phyloP scores from a whole-genome alignment of 208 protist genomes.

The Trypanosoma platydactyli region DNA sequence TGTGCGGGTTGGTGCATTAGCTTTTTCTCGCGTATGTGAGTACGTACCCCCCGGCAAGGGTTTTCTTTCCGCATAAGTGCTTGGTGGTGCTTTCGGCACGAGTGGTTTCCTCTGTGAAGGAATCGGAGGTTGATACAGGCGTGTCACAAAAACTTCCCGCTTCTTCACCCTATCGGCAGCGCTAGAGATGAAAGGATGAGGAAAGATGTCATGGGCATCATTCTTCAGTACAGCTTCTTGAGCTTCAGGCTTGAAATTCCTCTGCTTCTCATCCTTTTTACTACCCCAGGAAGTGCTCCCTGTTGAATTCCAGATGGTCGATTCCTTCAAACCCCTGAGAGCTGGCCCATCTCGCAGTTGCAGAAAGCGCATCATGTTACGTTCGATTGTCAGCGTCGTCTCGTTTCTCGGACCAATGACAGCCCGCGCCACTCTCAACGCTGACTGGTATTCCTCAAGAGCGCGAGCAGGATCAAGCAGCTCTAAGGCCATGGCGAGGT shows the following conservation, averaged over 20 bases:
- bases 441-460: conserved; percentile 75
- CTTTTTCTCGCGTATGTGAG: neutral
- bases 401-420: conserved; percentile 49
- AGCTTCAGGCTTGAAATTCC: conserved; percentile 1
- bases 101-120: neutral
- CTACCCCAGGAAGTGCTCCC: neutral
- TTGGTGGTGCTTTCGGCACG: neutral
- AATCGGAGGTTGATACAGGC: conserved; percentile 3
- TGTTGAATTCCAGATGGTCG: neutral
- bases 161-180: conserved; percentile 5
- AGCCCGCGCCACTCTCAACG: conserved; percentile 46
- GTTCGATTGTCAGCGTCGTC: conserved; percentile 64
- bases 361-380: conserved; percentile 75
- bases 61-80: neutral
- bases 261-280: neutral
- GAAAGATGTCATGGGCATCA: conserved; percentile 63
- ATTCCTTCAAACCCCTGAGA: neutral
- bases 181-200: conserved; percentile 60
- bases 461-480: conserved; percentile 55
- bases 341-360: conserved; percentile 6
- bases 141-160: conserved; percentile 11
- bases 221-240: neutral
- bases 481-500: conserved; percentile 90
- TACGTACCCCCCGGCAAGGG: neutral
- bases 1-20: neutral